These are phyloP conservation scores for Actinomucor elegans DNA, from an alignment of 371 early-diverging fungal species.

Conservation along the genomic window DNA sequence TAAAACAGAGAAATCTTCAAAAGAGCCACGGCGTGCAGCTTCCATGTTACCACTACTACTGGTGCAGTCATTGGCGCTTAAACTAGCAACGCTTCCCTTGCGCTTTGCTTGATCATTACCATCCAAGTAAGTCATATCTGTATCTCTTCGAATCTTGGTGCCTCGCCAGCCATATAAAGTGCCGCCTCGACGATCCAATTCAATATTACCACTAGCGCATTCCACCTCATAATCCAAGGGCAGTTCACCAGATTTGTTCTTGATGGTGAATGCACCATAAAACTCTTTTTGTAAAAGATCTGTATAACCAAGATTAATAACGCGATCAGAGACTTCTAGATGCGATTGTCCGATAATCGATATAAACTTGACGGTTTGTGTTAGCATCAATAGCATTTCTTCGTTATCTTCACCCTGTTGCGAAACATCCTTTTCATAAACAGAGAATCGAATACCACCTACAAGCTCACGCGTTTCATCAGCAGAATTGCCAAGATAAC, in stretches of 20 bases:
- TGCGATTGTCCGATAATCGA: constrained; percentile 82
- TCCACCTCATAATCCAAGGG: constrained; percentile 66
- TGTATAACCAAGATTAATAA: constrained; percentile 62
- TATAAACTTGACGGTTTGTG: constrained; percentile 79
- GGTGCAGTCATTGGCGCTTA: not conserved
- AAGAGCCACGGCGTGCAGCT: constrained; percentile 13
- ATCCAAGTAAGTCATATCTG: constrained; percentile 12
- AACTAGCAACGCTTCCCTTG: not conserved
- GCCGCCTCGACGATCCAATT: constrained; percentile 59
- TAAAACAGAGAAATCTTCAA: constrained; percentile 15
- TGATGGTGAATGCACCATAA: constrained; percentile 62
- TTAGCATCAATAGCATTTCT: constrained; percentile 44
- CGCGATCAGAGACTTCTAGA: constrained; percentile 62
- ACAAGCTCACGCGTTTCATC: constrained; percentile 74
- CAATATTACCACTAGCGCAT: constrained; percentile 56
- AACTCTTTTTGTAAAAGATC: constrained; percentile 51
- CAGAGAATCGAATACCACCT: constrained; percentile 80
- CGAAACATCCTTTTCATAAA: constrained; percentile 48
- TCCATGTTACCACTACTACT: not conserved
- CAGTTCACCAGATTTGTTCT: constrained; percentile 64
- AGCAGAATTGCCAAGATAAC: constrained; percentile 40
- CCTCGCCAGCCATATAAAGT: constrained; percentile 61
- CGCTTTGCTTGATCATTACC: constrained; percentile 11
- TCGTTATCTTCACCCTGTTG: constrained; percentile 33
- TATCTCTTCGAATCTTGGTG: constrained; percentile 16